A percentile compares a stretch with the other conserved stretches of the same genome.
phyloP scores from a whole-genome alignment of 202 grass and related monocot genomes.

The Musa balbisiana region DNA sequence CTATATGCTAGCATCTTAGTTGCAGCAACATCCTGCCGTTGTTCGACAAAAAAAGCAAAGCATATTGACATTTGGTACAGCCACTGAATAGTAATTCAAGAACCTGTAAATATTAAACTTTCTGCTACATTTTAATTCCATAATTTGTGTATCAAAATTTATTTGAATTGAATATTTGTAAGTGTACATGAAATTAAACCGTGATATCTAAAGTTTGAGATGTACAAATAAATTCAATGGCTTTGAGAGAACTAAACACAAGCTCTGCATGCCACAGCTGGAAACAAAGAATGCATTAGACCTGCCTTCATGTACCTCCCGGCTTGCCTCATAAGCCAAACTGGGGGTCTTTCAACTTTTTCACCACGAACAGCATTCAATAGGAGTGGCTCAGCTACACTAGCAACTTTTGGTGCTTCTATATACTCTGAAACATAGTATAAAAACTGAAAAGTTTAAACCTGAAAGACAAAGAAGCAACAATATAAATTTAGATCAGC shows the following conservation, averaged over 20 bases:
- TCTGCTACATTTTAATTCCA: not conserved
- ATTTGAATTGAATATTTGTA: not conserved
- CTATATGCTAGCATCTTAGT: not conserved
- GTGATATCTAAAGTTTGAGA: no score
- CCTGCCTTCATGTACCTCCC: constrained; percentile 99
- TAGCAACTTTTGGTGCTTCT: constrained; percentile 26
- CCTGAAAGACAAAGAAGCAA: not conserved
- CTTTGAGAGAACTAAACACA: not conserved
- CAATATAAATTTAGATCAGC: not conserved
- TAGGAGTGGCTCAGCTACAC: constrained; percentile 57
- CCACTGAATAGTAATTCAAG: not conserved
- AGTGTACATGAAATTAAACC: not conserved
- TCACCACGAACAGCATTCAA: constrained; percentile 69
- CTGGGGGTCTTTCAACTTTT: constrained; percentile 84
- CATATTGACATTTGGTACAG: no score
- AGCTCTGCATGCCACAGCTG: not conserved
- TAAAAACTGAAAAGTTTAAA: not conserved
- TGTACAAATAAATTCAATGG: not conserved
- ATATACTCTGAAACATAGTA: constrained; percentile 51
- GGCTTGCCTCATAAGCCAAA: constrained; percentile 98
- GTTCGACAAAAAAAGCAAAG: no score
- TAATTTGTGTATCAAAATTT: not conserved
- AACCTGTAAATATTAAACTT: not conserved
- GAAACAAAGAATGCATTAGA: constrained; percentile 25
- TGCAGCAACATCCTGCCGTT: no score